These are phyloP conservation scores for Lumnitzera racemosa DNA, from an alignment of 345 rosid species.

Conservation along the genomic window DNA sequence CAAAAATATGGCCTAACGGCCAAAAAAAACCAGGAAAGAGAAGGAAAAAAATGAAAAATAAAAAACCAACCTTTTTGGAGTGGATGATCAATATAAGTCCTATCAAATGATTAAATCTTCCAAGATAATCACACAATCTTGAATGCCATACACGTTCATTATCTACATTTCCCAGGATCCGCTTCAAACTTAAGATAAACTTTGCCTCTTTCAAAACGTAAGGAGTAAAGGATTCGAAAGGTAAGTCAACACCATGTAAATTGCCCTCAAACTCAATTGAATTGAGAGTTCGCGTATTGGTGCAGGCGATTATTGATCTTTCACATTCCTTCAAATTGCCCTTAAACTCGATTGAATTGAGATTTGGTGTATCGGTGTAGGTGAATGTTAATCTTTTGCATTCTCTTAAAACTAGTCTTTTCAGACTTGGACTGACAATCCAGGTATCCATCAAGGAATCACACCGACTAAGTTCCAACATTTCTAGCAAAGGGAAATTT, in stretches of 20 bases:
- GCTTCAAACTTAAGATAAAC: constrained; percentile 4
- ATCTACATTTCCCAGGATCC: background rate
- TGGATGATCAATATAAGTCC: constrained; percentile 20
- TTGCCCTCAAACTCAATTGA: constrained; percentile 28
- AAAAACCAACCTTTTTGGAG: constrained; percentile 15
- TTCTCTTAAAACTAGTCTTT: constrained; percentile 17
- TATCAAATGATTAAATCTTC: constrained; percentile 15
- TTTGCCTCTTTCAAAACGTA: constrained; percentile 25
- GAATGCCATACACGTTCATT: constrained; percentile 6
- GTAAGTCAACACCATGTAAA: constrained; percentile 2
- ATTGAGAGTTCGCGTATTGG: constrained; percentile 25
- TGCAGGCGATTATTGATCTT: constrained; percentile 10
- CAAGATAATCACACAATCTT: constrained; percentile 15
- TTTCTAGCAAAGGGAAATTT: constrained; percentile 22
- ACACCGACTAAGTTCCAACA: constrained; percentile 22
- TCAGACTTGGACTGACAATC: constrained; percentile 15
- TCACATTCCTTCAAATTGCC: no score
- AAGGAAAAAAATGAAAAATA: background rate
- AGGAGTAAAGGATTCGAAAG: constrained; percentile 25
- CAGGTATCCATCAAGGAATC: constrained; percentile 10
- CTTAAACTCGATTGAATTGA: no score
- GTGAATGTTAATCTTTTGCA: constrained; percentile 7
- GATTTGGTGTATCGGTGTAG: no score
- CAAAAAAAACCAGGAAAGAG: background rate
- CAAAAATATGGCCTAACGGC: background rate